These are phyloP conservation scores for Solanum hybrid DNA, from an alignment of 305 asterid genomes.

Conservation along the genomic window DNA sequence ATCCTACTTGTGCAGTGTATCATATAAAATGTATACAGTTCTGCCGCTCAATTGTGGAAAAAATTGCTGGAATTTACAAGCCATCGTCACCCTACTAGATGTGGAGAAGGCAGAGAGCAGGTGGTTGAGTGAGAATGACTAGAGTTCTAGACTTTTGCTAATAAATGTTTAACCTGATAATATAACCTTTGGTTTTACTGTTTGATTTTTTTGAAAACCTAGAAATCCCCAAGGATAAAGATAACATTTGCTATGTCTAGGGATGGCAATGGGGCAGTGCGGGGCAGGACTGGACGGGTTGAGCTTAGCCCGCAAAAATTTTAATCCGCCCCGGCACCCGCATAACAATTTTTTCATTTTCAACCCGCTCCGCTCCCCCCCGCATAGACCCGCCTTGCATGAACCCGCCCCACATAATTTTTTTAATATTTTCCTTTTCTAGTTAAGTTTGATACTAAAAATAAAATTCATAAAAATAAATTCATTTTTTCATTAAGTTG, in stretches of 20 bases:
- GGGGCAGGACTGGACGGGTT: not conserved
- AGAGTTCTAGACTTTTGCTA: not conserved
- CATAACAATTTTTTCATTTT: not conserved
- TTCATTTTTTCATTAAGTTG: not conserved
- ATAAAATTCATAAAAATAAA: too few relatives aligned
- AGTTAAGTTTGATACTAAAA: not conserved
- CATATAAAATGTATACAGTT: not conserved
- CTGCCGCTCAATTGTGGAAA: not conserved
- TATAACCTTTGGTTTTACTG: not conserved
- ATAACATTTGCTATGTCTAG: not conserved
- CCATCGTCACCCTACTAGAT: not conserved
- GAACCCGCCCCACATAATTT: not conserved
- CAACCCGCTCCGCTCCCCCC: not conserved
- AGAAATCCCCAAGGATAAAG: not conserved
- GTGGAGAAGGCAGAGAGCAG: not conserved
- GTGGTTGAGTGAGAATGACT: not conserved
- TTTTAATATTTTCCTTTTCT: not conserved
- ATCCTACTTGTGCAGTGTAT: not conserved
- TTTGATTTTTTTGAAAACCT: not conserved
- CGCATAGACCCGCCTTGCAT: not conserved
- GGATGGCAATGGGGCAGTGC: not conserved
- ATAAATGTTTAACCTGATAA: not conserved
- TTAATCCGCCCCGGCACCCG: not conserved
- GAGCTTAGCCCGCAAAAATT: not conserved
- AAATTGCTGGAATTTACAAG: not conserved